Conservation (phyloP, 1,284 basidiomycete genomes). For the Tylopilus sp. region DNA sequence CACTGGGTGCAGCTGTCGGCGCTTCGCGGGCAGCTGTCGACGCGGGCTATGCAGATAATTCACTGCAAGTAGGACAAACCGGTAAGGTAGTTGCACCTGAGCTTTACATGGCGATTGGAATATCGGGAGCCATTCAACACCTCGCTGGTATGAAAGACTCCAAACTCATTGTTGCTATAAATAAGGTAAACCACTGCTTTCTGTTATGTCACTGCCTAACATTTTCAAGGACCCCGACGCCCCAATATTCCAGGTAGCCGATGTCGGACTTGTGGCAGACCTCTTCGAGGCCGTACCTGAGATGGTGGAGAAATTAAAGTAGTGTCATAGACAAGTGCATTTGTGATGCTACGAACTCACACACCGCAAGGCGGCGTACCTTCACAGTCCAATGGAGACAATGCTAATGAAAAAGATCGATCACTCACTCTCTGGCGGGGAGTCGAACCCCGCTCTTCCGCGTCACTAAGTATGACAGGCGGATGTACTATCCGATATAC, state of each 20-base stretch:
- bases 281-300: conserved; percentile 87
- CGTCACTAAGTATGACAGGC: conserved; percentile 37
- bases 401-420: no score
- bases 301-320: conserved; percentile 79
- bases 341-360: neutral
- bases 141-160: conserved; percentile 99
- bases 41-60: conserved; percentile 98
- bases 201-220: conserved; percentile 12
- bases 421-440: conserved; percentile 42
- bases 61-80: conserved; percentile 97
- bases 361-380: neutral
- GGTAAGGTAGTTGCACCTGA: conserved; percentile 96
- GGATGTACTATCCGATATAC: conserved; percentile 45
- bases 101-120: conserved; percentile 94
- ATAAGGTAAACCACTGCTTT: conserved; percentile 63
- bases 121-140: conserved; percentile 97
- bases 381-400: neutral
- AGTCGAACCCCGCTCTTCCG: conserved; percentile 45
- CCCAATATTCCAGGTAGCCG: conserved; percentile 98
- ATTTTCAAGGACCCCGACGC: conserved; percentile 83
- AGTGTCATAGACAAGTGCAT: conserved; percentile 29
- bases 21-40: conserved; percentile 98
- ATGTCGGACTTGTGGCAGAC: conserved; percentile 92
- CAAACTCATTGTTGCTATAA: conserved; percentile 97
- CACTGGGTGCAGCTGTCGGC: conserved; percentile 92